Percentiles rank a stretch among this genome's conserved stretches.
Evolutionary conservation across 345 rosid genomes (phyloP).

Genomic region (Camelina hispida): DNA sequence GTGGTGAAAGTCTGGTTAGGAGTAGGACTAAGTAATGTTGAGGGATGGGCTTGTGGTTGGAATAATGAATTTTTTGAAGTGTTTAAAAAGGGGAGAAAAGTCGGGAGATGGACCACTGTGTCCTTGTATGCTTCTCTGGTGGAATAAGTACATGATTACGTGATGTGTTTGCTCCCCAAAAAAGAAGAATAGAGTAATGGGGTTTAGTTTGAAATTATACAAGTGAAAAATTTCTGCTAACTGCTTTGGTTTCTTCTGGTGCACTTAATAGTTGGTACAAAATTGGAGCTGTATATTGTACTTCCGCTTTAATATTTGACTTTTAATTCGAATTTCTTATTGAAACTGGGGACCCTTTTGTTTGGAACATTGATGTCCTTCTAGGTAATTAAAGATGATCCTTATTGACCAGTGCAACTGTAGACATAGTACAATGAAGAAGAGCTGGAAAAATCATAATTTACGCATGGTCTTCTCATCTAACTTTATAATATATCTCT

Average conservation of each 20-base stretch:
- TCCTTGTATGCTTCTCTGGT: slow-evolving; percentile 47
- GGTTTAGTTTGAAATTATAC: slow-evolving; percentile 1
- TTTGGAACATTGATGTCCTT: slow-evolving; percentile 32
- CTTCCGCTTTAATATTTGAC: slow-evolving; percentile 26
- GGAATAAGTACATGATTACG: slow-evolving; percentile 47
- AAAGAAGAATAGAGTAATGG: neutral
- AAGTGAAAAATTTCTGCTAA: slow-evolving; percentile 1
- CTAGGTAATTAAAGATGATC: slow-evolving; percentile 27
- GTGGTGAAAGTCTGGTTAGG: slow-evolving; percentile 12
- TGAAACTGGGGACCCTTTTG: slow-evolving; percentile 27
- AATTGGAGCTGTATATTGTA: slow-evolving; percentile 29
- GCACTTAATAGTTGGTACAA: slow-evolving; percentile 33
- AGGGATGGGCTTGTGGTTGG: slow-evolving; percentile 34
- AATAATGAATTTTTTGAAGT: slow-evolving; percentile 33
- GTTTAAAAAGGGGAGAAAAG: slow-evolving; percentile 44
- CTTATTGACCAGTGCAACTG: slow-evolving; percentile 37
- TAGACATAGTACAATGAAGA: slow-evolving; percentile 34
- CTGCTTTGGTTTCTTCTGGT: slow-evolving; percentile 37
- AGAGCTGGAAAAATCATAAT: slow-evolving; percentile 35
- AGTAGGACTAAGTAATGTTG: slow-evolving; percentile 12
- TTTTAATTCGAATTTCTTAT: slow-evolving; percentile 15
- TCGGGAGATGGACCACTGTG: slow-evolving; percentile 45
- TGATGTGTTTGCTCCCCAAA: slow-evolving; percentile 35
- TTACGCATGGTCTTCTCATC: slow-evolving; percentile 37
- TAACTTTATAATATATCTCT: slow-evolving; percentile 7